phyloP scores from a whole-genome alignment of 768 basidiomycete species.

The Agrocybe chaxingu region DNA sequence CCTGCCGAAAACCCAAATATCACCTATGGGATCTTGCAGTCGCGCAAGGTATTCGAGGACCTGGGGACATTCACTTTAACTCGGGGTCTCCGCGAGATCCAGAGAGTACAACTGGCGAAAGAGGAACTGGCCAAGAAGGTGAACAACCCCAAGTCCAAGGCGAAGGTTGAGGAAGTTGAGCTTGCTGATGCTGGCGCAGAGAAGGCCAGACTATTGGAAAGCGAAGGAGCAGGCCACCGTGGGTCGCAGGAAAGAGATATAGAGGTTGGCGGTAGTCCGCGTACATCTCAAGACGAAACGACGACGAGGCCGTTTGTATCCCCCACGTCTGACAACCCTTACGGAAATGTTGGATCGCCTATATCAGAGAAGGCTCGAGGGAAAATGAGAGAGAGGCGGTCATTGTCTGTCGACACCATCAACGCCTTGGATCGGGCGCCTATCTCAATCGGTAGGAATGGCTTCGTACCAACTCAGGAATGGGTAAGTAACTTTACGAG shows the following conservation, averaged over 20 bases:
- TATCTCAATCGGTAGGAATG: conserved; percentile 80
- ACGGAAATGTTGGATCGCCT: conserved; percentile 22
- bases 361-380: conserved; percentile 87
- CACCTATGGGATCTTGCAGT: conserved; percentile 79
- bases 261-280: conserved; percentile 13
- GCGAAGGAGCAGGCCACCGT: conserved; percentile 35
- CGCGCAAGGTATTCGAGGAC: conserved; percentile 84
- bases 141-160: conserved; percentile 36
- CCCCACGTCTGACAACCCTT: conserved; percentile 37
- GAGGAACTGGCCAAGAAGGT: conserved; percentile 58
- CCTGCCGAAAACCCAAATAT: conserved; percentile 84
- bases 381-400: conserved; percentile 80
- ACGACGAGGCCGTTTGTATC: conserved; percentile 37
- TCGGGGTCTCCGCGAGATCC: conserved; percentile 82
- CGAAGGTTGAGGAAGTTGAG: conserved; percentile 29
- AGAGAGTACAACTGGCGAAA: conserved; percentile 65
- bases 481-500: conserved; percentile 63
- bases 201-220: conserved; percentile 64
- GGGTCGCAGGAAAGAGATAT: conserved; percentile 16
- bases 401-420: conserved; percentile 47
- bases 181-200: conserved; percentile 48
- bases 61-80: conserved; percentile 90
- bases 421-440: conserved; percentile 61
- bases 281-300: conserved; percentile 26
- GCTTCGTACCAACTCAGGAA: conserved; percentile 94